Base-by-base conservation (phyloP, 176 grass and related monocot species). In the Pontederia paniculata region DNA sequence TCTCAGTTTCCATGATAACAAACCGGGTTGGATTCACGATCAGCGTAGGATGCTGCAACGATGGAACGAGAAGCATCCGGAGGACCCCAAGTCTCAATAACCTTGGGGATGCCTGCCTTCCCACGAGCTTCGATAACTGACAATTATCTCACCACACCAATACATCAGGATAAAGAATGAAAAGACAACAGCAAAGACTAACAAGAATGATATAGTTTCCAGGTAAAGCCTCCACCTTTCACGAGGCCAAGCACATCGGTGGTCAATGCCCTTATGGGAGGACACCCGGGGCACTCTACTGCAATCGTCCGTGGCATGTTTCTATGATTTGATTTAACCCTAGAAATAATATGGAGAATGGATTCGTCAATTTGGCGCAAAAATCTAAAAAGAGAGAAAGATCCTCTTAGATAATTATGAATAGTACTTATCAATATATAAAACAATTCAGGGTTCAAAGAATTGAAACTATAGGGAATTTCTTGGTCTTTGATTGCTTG, bases 41-140 rank as follows among this genome's bases (percentile, higher is more conserved):
- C 87, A 63, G 78, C 72, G 15, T 79, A 80, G 17, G 93, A 91
- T 45, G 86, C 73, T 12, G 62, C 73, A 65, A 88, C 57, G 42
- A 91, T 65, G 51, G 52, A 60, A 17, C 80, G 74, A 10, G 75
- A 84, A 25, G 83, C 87, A 57, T 98, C 87, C 0, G 86, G 83
- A 10, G 67, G 49, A 52, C 94, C 94, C 87, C 94, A 98, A 20
- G 80, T 93, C 49, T 88, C 83, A 9, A 98, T 87, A 42, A 98
- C 54, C 87, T 85, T 89, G 10, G 77, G 74, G 53, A 62, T 72
- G 21, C 87, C 77, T 3, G 72, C 72, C 28, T 74, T 88, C 17
- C 80, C 48, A 16, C 70, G 75, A 45, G 81, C 75, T 78, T 98
- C 94, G 16, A 93, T 63, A 63, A 93, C 83, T 97, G 70, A 65